These are phyloP conservation scores for Sugiyamaella smithiae DNA, from an alignment of 805 yeast species.

Conservation along the genomic window DNA sequence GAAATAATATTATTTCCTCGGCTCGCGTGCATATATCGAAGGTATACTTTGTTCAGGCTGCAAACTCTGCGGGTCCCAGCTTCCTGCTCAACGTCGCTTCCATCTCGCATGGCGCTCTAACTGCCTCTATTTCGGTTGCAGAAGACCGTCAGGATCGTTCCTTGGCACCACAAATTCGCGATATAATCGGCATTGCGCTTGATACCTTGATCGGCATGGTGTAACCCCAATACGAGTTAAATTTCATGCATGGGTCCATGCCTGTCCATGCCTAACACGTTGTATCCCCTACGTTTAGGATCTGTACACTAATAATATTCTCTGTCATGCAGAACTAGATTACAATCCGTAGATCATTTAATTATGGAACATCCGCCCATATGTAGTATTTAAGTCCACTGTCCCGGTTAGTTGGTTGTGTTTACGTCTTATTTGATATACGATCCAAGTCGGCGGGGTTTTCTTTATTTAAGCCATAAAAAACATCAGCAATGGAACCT, in stretches of 20 bases:
- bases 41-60: slow-evolving; percentile 20
- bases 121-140: slow-evolving; percentile 16
- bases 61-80: slow-evolving; percentile 16
- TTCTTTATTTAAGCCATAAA: too few species aligned
- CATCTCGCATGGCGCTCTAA: slow-evolving; percentile 14
- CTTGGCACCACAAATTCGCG: slow-evolving; percentile 1
- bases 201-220: background rate
- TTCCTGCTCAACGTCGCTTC: slow-evolving; percentile 15
- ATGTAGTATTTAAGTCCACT: too few species aligned
- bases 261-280: background rate
- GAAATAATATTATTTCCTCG: background rate
- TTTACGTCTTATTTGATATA: too few species aligned
- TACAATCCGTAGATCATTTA: slow-evolving; percentile 1
- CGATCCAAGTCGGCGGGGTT: too few species aligned
- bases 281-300: background rate
- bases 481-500: too few species aligned
- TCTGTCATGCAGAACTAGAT: background rate
- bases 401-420: too few species aligned
- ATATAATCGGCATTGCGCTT: background rate
- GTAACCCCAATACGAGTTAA: background rate
- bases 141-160: slow-evolving; percentile 9
- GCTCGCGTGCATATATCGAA: slow-evolving; percentile 7
- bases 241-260: background rate
- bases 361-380: background rate
- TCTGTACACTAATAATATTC: background rate